Percentiles rank a stretch among this genome's conserved stretches.
These are phyloP conservation scores for Linnemannia exigua DNA, from an alignment of 192 early-diverging fungal species.

Conservation along the genomic window DNA sequence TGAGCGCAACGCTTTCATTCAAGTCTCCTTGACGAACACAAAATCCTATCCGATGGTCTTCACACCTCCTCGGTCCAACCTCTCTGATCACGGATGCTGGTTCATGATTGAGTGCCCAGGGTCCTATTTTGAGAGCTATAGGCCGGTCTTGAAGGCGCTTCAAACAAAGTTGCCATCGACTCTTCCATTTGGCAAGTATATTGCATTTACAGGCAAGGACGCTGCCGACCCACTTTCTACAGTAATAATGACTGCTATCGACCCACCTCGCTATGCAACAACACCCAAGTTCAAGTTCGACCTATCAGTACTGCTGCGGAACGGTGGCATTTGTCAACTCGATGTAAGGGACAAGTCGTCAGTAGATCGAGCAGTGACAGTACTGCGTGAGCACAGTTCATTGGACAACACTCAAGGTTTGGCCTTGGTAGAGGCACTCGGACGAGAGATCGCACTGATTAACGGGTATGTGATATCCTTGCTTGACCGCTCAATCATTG, in stretches of 20 bases:
- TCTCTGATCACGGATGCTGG: neutral
- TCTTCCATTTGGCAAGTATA: slow-evolving; percentile 52
- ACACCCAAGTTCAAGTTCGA: slow-evolving; percentile 37
- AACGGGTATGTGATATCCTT: slow-evolving; percentile 47
- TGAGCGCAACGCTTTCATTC: neutral
- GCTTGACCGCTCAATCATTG: neutral
- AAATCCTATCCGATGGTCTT: neutral
- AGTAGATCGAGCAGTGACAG: neutral
- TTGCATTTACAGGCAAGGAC: slow-evolving; percentile 15
- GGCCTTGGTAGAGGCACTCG: slow-evolving; percentile 58
- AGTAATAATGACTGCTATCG: neutral
- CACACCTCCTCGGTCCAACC: neutral
- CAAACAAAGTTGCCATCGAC: neutral
- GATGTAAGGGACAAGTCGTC: neutral
- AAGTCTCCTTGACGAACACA: neutral
- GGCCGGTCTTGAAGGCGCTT: slow-evolving; percentile 31
- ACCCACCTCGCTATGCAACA: slow-evolving; percentile 40
- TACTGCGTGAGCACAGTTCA: slow-evolving; percentile 2
- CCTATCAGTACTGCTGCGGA: slow-evolving; percentile 22
- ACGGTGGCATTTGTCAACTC: neutral
- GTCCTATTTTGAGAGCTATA: slow-evolving; percentile 32
- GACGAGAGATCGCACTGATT: slow-evolving; percentile 62
- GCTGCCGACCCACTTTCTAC: neutral
- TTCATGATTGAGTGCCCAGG: slow-evolving; percentile 48
- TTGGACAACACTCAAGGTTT: slow-evolving; percentile 61